Percentiles rank a stretch among this genome's conserved stretches.
Conservation (phyloP, 73 alveolate genomes). For the Uronychia binucleata region DNA sequence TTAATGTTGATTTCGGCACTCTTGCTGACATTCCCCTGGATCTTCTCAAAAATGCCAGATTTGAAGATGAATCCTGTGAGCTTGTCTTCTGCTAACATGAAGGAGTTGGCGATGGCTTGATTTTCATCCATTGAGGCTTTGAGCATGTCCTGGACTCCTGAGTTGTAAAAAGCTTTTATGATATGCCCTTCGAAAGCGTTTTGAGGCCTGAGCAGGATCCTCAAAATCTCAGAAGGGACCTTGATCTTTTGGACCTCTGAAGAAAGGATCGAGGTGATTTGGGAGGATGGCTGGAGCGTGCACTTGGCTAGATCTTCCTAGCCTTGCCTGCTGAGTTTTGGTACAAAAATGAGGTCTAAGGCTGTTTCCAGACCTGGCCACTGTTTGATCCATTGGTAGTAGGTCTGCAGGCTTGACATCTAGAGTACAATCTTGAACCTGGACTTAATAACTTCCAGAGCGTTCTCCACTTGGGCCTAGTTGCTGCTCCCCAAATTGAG, state of each 20-base stretch:
- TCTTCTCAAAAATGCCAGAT: not conserved
- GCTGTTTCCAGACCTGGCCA: slow-evolving; percentile 49
- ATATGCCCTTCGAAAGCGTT: not conserved
- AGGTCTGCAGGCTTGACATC: slow-evolving; percentile 34
- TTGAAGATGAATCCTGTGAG: not conserved
- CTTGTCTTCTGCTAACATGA: not conserved
- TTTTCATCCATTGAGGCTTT: not conserved
- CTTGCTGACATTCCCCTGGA: not conserved
- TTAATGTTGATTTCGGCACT: not conserved
- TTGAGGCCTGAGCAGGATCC: not conserved
- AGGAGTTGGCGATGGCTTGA: not conserved
- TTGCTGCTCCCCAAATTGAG: not conserved
- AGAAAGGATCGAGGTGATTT: not conserved
- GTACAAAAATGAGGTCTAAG: slow-evolving; percentile 32
- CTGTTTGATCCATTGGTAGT: slow-evolving; percentile 57
- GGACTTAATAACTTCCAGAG: not conserved
- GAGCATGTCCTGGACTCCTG: not conserved
- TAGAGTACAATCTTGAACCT: slow-evolving; percentile 34
- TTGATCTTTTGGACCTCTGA: not conserved
- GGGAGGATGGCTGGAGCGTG: not conserved
- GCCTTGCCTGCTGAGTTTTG: slow-evolving; percentile 34
- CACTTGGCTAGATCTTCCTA: not conserved
- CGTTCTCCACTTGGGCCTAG: not conserved
- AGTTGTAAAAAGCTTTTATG: not conserved
- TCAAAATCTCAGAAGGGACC: not conserved